These are phyloP conservation scores for Betula pendula DNA, from an alignment of 306 rosid species.

Conservation along the genomic window DNA sequence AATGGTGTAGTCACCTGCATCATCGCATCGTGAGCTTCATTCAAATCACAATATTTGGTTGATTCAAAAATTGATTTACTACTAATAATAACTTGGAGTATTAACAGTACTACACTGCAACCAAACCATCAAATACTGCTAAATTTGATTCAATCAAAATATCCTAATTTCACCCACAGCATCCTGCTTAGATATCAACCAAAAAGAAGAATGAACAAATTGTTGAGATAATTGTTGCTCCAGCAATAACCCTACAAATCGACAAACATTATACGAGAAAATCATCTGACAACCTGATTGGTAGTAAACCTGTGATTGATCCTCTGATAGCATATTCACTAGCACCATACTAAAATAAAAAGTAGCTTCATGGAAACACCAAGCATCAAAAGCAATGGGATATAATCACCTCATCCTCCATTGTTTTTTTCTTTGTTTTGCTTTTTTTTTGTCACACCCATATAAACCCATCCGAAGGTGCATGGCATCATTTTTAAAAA, in stretches of 20 bases:
- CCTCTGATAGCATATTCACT: background rate
- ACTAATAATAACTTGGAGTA: slow-evolving; percentile 6
- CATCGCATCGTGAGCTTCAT: slow-evolving; percentile 14
- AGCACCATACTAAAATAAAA: background rate
- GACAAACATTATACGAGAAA: background rate
- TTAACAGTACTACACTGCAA: no score
- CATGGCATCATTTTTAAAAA: background rate
- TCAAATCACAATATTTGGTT: slow-evolving; percentile 22
- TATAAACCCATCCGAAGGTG: background rate
- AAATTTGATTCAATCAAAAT: background rate
- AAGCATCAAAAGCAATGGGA: background rate
- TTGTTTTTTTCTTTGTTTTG: background rate
- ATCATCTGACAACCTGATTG: background rate
- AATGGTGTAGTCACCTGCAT: slow-evolving; percentile 97
- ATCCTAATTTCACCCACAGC: background rate
- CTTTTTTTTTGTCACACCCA: background rate
- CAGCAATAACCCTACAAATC: background rate
- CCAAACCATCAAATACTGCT: background rate
- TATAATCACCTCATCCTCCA: background rate
- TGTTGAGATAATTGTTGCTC: no score
- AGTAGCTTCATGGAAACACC: background rate
- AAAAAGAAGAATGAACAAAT: background rate
- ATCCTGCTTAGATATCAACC: background rate
- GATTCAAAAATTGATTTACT: background rate
- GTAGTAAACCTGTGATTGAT: no score